Conservation (phyloP, 805 yeast genomes). For the Monosporozyma unispora region DNA sequence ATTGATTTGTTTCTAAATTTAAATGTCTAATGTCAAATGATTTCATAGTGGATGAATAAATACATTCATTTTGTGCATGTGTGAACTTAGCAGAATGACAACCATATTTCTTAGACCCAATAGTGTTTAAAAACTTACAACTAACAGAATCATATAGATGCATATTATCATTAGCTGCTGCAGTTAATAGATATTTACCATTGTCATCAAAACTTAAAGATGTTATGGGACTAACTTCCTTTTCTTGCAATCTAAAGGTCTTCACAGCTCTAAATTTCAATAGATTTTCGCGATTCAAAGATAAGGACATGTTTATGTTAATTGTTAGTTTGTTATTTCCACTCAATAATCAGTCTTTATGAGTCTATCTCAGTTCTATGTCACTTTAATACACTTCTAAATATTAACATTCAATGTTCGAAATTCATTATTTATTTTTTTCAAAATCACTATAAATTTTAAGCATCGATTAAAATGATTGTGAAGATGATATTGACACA, state of each 20-base stretch:
- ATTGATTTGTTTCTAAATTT: slow-evolving; percentile 67
- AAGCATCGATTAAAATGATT: not conserved
- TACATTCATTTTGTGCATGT: slow-evolving; percentile 58
- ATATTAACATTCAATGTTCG: not conserved
- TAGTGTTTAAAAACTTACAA: slow-evolving; percentile 60
- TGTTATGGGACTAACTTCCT: slow-evolving; percentile 47
- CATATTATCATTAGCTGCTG: slow-evolving; percentile 75
- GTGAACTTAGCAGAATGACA: slow-evolving; percentile 81
- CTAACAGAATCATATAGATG: slow-evolving; percentile 70
- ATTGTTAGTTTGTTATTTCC: no score
- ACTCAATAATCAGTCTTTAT: no score
- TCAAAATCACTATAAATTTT: no score
- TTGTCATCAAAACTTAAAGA: slow-evolving; percentile 73
- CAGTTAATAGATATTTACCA: slow-evolving; percentile 66
- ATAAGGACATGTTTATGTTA: slow-evolving; percentile 10
- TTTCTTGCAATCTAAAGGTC: slow-evolving; percentile 40
- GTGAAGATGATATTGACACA: not conserved
- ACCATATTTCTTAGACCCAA: slow-evolving; percentile 85
- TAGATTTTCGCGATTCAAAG: slow-evolving; percentile 23
- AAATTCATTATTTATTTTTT: not conserved
- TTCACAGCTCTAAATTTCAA: slow-evolving; percentile 36
- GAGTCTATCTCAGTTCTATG: no score
- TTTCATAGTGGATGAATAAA: slow-evolving; percentile 76
- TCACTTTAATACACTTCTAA: no score
- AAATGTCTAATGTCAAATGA: slow-evolving; percentile 71